phyloP scores from a whole-genome alignment of 208 protist species.

The Trichomonas gallinae region DNA sequence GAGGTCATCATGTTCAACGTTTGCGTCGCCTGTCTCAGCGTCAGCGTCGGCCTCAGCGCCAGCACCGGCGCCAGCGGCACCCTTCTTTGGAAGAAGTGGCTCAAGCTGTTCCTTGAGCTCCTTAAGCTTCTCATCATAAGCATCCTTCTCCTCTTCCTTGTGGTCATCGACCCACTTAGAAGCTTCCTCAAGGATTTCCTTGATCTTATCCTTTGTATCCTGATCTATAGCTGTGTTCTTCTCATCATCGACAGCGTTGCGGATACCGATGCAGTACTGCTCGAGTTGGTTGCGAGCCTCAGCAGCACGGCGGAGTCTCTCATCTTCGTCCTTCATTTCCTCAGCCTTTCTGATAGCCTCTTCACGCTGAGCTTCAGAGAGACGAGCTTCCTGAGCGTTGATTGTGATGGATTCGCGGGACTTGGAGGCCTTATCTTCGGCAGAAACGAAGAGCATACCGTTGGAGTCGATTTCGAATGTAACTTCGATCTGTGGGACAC shows the following conservation, averaged over 20 bases:
- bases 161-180: neutral
- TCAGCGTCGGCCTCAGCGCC: neutral
- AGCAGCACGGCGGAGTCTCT: neutral
- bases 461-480: slow-evolving; percentile 94
- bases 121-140: neutral
- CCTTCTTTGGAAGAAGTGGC: neutral
- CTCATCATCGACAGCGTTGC: neutral
- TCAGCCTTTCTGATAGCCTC: neutral
- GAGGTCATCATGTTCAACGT: neutral
- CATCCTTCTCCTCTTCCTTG: neutral
- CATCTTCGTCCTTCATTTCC: neutral
- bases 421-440: slow-evolving; percentile 62
- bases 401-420: slow-evolving; percentile 18
- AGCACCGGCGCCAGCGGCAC: neutral
- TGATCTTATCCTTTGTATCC: neutral
- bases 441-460: slow-evolving; percentile 85
- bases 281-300: neutral
- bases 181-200: neutral
- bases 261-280: too few species aligned
- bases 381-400: neutral
- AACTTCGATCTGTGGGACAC: slow-evolving; percentile 72
- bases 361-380: neutral
- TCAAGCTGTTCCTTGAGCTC: neutral
- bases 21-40: neutral
- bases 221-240: neutral